These are phyloP conservation scores for Hypoxylon sp. DNA, from an alignment of 2,329 filamentous ascomycete species.

Conservation along the genomic window DNA sequence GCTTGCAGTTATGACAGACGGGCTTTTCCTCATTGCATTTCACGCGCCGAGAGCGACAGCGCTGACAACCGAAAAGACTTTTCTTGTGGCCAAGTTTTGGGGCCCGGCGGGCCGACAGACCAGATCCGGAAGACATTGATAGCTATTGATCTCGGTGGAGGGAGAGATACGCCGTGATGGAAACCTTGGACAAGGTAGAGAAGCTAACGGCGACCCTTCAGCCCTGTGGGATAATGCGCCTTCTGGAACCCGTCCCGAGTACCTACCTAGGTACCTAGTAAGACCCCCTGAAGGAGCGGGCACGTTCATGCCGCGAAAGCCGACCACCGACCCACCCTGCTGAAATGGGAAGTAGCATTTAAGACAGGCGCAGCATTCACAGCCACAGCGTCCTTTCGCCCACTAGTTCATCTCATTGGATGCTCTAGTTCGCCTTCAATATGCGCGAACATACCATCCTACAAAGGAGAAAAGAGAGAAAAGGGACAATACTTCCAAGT, in stretches of 20 bases:
- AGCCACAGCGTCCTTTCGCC: background rate
- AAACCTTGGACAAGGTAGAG: background rate
- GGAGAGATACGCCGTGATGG: background rate
- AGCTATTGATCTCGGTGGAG: background rate
- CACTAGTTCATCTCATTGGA: too few species aligned
- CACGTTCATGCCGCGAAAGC: background rate
- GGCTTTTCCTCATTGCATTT: slow-evolving; percentile 47
- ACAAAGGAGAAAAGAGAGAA: too few species aligned
- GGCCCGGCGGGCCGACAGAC: slow-evolving; percentile 2
- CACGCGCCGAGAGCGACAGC: slow-evolving; percentile 43
- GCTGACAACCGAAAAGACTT: slow-evolving; percentile 40
- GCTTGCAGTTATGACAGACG: slow-evolving; percentile 42
- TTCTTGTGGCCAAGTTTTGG: slow-evolving; percentile 47
- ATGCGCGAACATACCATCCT: too few species aligned
- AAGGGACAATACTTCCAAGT: too few species aligned
- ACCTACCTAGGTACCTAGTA: too few species aligned
- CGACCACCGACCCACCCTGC: background rate
- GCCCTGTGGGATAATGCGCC: background rate
- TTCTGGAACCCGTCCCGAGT: background rate
- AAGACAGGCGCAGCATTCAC: background rate
- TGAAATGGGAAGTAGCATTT: background rate
- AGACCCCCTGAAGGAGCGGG: background rate
- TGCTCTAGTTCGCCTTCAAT: too few species aligned
- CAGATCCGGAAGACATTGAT: slow-evolving; percentile 25
- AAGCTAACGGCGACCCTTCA: background rate